Percentiles rank a stretch among this genome's conserved stretches.
Evolutionary conservation across 208 protist genomes (phyloP).

Genomic region (Porcisia hertigi): DNA sequence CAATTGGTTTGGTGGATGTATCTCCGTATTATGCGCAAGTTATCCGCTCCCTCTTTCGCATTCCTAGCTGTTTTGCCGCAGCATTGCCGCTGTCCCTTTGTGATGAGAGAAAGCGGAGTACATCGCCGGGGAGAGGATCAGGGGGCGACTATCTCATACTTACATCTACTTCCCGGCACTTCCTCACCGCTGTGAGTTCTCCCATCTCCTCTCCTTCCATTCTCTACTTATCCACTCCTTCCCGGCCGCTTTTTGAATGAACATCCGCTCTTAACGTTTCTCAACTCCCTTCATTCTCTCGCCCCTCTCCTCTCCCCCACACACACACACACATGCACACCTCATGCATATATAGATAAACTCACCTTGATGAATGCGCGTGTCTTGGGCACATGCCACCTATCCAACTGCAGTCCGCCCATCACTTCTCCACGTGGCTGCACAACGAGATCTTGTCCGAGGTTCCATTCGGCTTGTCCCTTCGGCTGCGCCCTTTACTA

Average conservation of each 20-base stretch:
- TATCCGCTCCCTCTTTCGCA: neutral
- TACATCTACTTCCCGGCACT: neutral
- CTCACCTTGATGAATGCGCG: neutral
- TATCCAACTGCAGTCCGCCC: slow-evolving; percentile 4
- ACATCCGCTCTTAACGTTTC: neutral
- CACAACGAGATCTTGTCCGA: slow-evolving; percentile 8
- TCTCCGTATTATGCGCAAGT: neutral
- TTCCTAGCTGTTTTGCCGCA: neutral
- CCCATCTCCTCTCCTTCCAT: neutral
- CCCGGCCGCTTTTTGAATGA: neutral
- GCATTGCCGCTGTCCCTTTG: neutral
- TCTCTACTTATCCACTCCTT: no score
- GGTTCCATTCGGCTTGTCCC: slow-evolving; percentile 23
- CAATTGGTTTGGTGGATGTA: neutral
- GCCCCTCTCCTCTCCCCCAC: neutral
- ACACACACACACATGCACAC: neutral
- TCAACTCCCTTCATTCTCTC: neutral
- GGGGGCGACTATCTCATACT: neutral
- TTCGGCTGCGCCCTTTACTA: slow-evolving; percentile 10
- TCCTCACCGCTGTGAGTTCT: neutral
- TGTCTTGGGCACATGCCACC: neutral
- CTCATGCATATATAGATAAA: no score
- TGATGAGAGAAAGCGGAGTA: neutral
- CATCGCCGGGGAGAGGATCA: neutral
- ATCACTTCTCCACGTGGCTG: slow-evolving; percentile 22